Evolutionary conservation across 2,329 filamentous ascomycete genomes (phyloP).

Genomic region (Grosmannia clavigera): DNA sequence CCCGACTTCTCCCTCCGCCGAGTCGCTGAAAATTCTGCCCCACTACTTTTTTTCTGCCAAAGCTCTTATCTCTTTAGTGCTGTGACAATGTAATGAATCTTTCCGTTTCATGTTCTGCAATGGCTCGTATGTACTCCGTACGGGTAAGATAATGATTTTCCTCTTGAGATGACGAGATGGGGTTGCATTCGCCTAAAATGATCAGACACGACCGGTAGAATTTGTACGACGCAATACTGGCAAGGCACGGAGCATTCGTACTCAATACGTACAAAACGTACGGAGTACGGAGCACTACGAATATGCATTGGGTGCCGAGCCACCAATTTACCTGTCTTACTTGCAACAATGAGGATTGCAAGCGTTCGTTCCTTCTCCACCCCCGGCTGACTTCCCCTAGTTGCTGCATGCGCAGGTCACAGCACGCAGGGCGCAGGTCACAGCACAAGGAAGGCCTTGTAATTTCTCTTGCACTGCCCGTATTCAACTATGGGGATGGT

Average conservation of each 20-base stretch:
- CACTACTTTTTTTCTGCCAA: neutral
- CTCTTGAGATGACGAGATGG: neutral
- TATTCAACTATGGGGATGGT: neutral
- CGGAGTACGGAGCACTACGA: neutral
- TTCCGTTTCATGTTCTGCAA: neutral
- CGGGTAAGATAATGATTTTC: neutral
- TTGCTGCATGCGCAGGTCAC: neutral
- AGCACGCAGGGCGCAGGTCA: slow-evolving; percentile 1
- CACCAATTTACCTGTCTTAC: neutral
- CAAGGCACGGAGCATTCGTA: neutral
- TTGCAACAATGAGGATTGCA: neutral
- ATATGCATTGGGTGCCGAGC: neutral
- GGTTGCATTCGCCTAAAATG: neutral
- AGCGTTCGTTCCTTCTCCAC: neutral
- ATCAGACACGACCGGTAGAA: neutral
- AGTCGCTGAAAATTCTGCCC: neutral
- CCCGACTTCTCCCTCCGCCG: neutral
- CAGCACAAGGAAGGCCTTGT: neutral
- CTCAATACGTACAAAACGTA: too few relatives aligned
- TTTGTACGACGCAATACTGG: too few relatives aligned
- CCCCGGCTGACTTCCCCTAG: neutral
- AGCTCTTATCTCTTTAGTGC: neutral
- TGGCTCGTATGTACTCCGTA: neutral
- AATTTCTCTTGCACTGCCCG: neutral
- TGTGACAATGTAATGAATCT: too few relatives aligned